phyloP scores from a whole-genome alignment of 345 rosid genomes.

The Schrenkiella parvula region DNA sequence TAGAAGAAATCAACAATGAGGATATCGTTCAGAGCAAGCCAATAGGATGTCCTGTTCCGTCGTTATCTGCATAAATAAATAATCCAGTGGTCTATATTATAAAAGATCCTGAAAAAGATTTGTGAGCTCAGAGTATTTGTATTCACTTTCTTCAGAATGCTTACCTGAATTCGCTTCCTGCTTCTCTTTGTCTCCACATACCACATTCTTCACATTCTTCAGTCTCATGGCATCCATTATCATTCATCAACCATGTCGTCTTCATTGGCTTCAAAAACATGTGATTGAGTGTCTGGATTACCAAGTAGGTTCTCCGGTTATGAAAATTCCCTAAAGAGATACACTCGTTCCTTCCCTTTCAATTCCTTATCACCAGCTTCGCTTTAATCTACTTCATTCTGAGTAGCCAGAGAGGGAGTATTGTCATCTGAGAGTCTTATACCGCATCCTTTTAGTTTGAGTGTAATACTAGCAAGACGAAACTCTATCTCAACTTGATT shows the following conservation, averaged over 20 bases:
- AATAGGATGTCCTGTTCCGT: background rate
- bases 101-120: background rate
- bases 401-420: background rate
- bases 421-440: background rate
- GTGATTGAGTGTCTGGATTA: background rate
- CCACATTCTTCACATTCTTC: background rate
- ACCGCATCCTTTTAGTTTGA: background rate
- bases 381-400: background rate
- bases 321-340: background rate
- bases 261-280: background rate
- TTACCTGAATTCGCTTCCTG: background rate
- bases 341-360: background rate
- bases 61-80: background rate
- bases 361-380: background rate
- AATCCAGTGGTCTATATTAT: background rate
- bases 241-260: background rate
- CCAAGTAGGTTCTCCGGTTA: background rate
- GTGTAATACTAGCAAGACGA: background rate
- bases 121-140: background rate
- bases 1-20: background rate
- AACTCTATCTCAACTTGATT: background rate
- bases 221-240: background rate
- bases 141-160: background rate
- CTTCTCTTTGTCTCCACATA: background rate
- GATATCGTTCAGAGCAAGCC: background rate